Evolutionary conservation across 2,329 filamentous ascomycete genomes (phyloP), one percentile per base, ranked within the genome.

Genomic region (Leptoxyphium fumago): DNA sequence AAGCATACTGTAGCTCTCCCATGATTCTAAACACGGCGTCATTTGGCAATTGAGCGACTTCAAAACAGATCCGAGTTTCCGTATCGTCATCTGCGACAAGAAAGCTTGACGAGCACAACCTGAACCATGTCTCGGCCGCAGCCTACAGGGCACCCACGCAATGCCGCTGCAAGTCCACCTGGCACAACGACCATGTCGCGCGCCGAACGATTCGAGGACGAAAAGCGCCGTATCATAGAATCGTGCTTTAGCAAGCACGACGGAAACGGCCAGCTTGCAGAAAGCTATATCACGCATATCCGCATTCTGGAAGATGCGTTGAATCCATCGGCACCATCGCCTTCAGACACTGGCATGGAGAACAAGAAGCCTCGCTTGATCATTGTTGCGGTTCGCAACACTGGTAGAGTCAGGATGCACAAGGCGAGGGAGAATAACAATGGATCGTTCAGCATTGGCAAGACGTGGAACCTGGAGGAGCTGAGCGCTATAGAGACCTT

Each of bases 241-340:
- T 94, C 84, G 65, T 95, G 88, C 68, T 98, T 96, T 69, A 76
- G 71, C 63, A 95, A 93, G 69, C 81, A 80, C 57, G 91, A 96
- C 60, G 73, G 77, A 38, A 84, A 94, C 65, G 88, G 88, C 52
- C 82, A 85, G 47, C 72, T 84, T 53, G 70, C 80, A 53, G 91
- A 98, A 68, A 95, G 87, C 29, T 98, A 98, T 68, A 98, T 98
- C 57, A 98, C 91, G 17, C 91, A 98, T 61, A 88, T 96, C 55
- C 78, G 82, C 57, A 87, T 98, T 57, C 78, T 77, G 52, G 91
- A 98, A 68, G 94, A 85, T 71, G 79, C 80, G 45, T 74, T 77
- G 36, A 80, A 88, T 63, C 87, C 89, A 13, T 88, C 87, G 17
- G 73, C 75, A 32, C 91, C 91, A 29, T 82, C 91, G 43, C 88